Base-by-base conservation (phyloP, 2,329 filamentous ascomycete genomes). In the Colletotrichum sp. region DNA sequence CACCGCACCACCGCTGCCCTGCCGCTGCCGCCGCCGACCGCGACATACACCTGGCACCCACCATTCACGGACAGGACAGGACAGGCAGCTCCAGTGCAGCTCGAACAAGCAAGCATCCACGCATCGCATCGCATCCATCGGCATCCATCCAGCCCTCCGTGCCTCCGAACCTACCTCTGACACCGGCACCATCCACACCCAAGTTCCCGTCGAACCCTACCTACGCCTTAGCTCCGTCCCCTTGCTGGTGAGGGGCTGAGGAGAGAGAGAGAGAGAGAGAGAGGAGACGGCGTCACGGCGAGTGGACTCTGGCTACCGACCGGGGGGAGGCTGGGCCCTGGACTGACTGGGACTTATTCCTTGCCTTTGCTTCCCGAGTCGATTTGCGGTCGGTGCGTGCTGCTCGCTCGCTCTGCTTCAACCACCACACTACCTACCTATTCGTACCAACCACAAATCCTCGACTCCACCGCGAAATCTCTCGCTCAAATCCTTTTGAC, bases 401-500 rank as follows among this genome's bases (percentile, higher is more conserved):
- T 67, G 55, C 36, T 43, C 60, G 34, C 24, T 30, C 36, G 34
- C 34, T 64, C 32, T 70, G 71, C 57, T 73, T 60, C 66, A 30
- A 36, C 58, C 36, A 38, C 66, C 18, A 28, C 16, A 58, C 64
- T 72, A 63, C 70, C 24, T 63, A n/a, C 26, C 60, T 63, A n/a
- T 63, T 21, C 60, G 26, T 63, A 21, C 26, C 55, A 43, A 30
- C 55, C 55, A 52, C 55, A 64, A 64, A 64, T 64, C n/a, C 21
- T 68, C 70, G 52, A 63, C 73, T 73, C 70, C 73, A 75, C 73
- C 73, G 73, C 73, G 73, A 73, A 68, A 75, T 75, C 57, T 48
- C 70, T 75, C 73, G 73, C 73, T 75, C 73, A 69, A 75, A 75
- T 71, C 65, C 63, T 73, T 67, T 73, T 68, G 48, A 73, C 64